Conservation (phyloP, 179 eudicot species). For the Silene noctiflora region DNA sequence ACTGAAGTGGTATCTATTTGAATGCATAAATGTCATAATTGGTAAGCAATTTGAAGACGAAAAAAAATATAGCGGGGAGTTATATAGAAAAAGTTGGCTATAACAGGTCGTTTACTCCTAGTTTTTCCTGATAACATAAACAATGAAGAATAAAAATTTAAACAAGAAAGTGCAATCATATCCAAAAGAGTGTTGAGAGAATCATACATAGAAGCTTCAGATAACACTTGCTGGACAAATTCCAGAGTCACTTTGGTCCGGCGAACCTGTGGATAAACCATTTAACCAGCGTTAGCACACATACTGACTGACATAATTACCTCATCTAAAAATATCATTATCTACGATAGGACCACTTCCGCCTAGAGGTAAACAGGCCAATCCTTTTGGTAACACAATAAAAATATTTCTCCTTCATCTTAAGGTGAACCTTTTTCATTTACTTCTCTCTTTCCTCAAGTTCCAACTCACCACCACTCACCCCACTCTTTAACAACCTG, state of each 20-base stretch:
- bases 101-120: not conserved
- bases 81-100: not conserved
- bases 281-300: constrained; percentile 13
- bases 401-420: not conserved
- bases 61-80: not conserved
- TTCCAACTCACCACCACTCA: not conserved
- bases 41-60: no score
- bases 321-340: not conserved
- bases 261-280: constrained; percentile 48
- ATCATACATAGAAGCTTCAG: constrained; percentile 69
- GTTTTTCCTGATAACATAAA: not conserved
- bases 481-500: not conserved
- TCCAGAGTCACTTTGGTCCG: constrained; percentile 46
- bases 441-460: not conserved
- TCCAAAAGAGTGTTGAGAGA: constrained; percentile 22
- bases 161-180: not conserved
- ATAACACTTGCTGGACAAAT: constrained; percentile 50
- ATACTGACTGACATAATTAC: not conserved
- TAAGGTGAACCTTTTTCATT: not conserved
- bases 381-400: not conserved
- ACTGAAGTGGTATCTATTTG: no score
- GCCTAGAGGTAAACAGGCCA: not conserved
- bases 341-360: not conserved
- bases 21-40: no score
- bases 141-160: not conserved